Evolutionary conservation across 192 early-diverging fungal genomes (phyloP), one percentile per base, ranked within the genome.

Genomic region (Coemansia sp.): DNA sequence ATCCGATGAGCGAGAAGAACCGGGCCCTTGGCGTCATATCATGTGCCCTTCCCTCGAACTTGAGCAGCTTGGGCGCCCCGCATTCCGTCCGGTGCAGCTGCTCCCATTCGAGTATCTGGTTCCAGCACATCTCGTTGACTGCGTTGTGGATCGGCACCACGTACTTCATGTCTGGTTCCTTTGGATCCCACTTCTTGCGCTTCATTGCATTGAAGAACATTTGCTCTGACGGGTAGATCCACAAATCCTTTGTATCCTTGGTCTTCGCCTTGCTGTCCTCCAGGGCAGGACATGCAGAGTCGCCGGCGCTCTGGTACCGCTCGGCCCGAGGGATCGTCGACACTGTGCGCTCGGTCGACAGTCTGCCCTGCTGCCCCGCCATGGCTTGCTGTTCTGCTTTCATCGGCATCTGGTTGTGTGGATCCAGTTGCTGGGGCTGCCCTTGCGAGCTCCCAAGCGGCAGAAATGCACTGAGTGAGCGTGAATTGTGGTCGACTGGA

Each of bases 171-270:
- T 97, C 95, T 17, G 76, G 53, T 57, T 92, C 92, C 2, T 84
- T 58, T 1, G 95, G 87, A 52, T 85, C 62, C 92, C 92, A 94
- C 70, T 89, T 91, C 63, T 97, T 97, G 67, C 95, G 87, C 64
- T 84, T 87, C 90, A 97, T 93, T 1, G 95, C 95, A 56, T 97
- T 97, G 81, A 90, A 97, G 55, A 97, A 97, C 90, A 92, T 92
- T 75, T 94, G 92, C 68, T 95, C 92, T 20, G 90, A 92, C 8
- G 95, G 95, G 61, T 97, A 97, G 10, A 95, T 76, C 95, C 95
- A 95, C 38, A 55, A 67, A 17, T 67, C 68, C 52, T 69, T 57
- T 4, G 22, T 75, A 59, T 66, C 56, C 15, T 57, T 20, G 15
- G 57, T 50, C 23, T 19, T 44, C 63, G 55, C 29, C 1, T 33